Percentiles rank a stretch among this genome's conserved stretches.
Conservation (phyloP, 192 early-diverging fungal genomes). For the Backusella tuberculispora region DNA sequence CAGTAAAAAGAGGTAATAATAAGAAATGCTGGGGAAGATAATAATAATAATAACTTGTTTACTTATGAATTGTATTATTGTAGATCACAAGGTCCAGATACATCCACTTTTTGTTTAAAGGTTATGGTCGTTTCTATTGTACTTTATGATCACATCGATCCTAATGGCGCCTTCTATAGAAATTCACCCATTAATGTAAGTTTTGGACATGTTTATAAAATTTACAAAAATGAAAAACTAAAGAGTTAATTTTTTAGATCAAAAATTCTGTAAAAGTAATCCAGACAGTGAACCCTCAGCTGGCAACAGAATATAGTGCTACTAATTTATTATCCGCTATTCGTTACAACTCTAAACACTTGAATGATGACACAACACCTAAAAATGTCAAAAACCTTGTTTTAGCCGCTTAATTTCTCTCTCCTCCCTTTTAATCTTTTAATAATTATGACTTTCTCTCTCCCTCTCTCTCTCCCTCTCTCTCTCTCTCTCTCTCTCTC, state of each 20-base stretch:
- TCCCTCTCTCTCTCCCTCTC: background rate
- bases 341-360: constrained; percentile 76
- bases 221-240: background rate
- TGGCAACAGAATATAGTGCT: constrained; percentile 34
- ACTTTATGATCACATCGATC: constrained; percentile 89
- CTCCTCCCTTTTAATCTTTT: background rate
- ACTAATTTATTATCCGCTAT: constrained; percentile 74
- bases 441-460: background rate
- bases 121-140: constrained; percentile 91
- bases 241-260: constrained; percentile 20
- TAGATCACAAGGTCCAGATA: constrained; percentile 61
- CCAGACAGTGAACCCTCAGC: constrained; percentile 38
- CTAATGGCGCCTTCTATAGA: constrained; percentile 75
- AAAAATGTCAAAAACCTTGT: constrained; percentile 61
- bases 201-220: constrained; percentile 27
- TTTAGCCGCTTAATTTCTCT: constrained; percentile 36
- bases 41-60: background rate
- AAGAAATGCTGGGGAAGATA: background rate
- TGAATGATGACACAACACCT: constrained; percentile 81
- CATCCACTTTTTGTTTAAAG: constrained; percentile 77
- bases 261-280: constrained; percentile 45
- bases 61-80: constrained; percentile 1
- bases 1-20: constrained; percentile 61
- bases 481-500: background rate
- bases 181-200: constrained; percentile 82